Evolutionary conservation across 495 filamentous ascomycete genomes (phyloP).

Genomic region (Chlorociboria aeruginascens): DNA sequence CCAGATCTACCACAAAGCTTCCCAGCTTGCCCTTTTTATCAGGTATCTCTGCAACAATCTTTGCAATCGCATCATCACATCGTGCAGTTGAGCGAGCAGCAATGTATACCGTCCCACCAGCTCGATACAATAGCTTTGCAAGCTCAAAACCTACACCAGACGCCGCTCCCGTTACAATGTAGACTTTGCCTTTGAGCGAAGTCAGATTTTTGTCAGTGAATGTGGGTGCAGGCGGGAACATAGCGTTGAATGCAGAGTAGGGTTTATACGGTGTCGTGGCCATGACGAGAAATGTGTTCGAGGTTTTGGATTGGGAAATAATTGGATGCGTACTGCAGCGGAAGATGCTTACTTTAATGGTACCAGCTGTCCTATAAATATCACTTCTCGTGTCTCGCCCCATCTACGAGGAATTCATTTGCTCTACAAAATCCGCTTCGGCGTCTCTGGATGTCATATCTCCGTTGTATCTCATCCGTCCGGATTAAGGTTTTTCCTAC

Average conservation of each 20-base stretch:
- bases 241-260: not conserved
- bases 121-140: slow-evolving; percentile 27
- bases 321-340: not conserved
- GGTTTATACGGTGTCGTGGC: no score
- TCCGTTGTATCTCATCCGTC: no score
- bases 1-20: slow-evolving; percentile 31
- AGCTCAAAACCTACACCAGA: slow-evolving; percentile 28
- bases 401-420: no score
- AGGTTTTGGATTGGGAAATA: not conserved
- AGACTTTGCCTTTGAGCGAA: slow-evolving; percentile 5
- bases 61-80: slow-evolving; percentile 24
- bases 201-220: slow-evolving; percentile 10
- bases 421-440: no score
- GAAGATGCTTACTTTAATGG: no score
- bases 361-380: no score
- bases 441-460: no score
- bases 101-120: slow-evolving; percentile 22
- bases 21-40: slow-evolving; percentile 23
- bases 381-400: no score
- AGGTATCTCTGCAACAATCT: slow-evolving; percentile 9
- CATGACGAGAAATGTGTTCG: not conserved
- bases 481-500: no score
- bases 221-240: slow-evolving; percentile 5
- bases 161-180: slow-evolving; percentile 11
- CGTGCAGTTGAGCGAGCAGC: slow-evolving; percentile 18